Evolutionary conservation across 2,329 filamentous ascomycete species (phyloP).

Genomic region (Colletotrichum siamense): DNA sequence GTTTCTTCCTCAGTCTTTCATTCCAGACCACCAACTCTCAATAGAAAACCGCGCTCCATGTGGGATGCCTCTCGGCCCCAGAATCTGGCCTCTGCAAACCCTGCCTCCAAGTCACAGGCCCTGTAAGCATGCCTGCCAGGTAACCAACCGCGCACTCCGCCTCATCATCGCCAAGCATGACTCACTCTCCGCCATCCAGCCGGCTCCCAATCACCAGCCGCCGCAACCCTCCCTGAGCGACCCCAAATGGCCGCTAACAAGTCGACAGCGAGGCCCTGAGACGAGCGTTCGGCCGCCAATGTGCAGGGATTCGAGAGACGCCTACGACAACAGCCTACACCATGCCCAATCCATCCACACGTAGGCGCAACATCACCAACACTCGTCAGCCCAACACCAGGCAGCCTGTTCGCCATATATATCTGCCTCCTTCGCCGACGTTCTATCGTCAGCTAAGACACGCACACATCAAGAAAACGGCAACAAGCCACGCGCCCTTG

Average conservation of each 20-base stretch:
- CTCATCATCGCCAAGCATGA: constrained; percentile 16
- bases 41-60: background rate
- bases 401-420: background rate
- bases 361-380: background rate
- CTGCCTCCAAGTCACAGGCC: background rate
- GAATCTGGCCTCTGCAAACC: background rate
- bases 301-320: background rate
- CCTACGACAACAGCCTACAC: background rate
- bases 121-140: constrained; percentile 9
- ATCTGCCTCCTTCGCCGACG: background rate
- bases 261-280: background rate
- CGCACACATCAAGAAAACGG: background rate
- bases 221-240: background rate
- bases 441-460: background rate
- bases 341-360: background rate
- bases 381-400: background rate
- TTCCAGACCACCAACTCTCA: background rate
- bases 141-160: constrained; percentile 4
- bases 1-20: background rate
- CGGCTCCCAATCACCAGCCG: background rate
- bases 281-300: background rate
- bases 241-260: background rate
- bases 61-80: background rate
- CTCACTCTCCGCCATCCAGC: background rate
- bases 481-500: background rate